These are phyloP conservation scores for Neophaeococcomyces mojaviensis DNA, from an alignment of 2,329 filamentous ascomycete species.

Conservation along the genomic window DNA sequence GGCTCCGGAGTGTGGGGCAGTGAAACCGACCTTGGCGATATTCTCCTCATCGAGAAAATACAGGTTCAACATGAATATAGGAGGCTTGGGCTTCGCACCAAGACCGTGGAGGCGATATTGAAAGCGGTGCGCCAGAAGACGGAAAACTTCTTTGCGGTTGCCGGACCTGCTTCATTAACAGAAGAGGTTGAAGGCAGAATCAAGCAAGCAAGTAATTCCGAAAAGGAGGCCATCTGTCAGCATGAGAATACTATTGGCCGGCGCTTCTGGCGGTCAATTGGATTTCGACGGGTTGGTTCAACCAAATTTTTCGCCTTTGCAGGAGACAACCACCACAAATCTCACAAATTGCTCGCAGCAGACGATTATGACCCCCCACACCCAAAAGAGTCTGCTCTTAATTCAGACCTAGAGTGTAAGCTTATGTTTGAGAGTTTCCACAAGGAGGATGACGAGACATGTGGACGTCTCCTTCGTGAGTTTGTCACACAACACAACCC, in stretches of 20 bases:
- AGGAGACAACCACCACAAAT: slow-evolving; percentile 21
- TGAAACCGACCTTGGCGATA: slow-evolving; percentile 25
- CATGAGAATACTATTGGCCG: slow-evolving; percentile 14
- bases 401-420: no score
- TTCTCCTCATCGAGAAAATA: slow-evolving; percentile 27
- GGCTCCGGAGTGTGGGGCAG: slow-evolving; percentile 26
- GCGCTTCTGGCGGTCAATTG: slow-evolving; percentile 25
- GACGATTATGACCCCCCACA: slow-evolving; percentile 23
- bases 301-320: slow-evolving; percentile 28
- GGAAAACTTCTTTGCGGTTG: slow-evolving; percentile 23
- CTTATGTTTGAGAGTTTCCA: no score
- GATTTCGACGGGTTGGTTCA: slow-evolving; percentile 29
- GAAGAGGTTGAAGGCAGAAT: slow-evolving; percentile 14
- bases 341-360: slow-evolving; percentile 15
- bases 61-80: slow-evolving; percentile 22
- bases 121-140: slow-evolving; percentile 21
- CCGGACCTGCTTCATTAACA: slow-evolving; percentile 18
- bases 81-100: slow-evolving; percentile 28
- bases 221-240: slow-evolving; percentile 12
- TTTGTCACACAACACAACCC: slow-evolving; percentile 10
- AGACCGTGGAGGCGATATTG: slow-evolving; percentile 27
- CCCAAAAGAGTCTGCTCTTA: slow-evolving; percentile 1
- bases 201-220: slow-evolving; percentile 13
- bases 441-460: slow-evolving; percentile 6
- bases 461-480: slow-evolving; percentile 10